These are phyloP conservation scores for Verruconis gallopava DNA, from an alignment of 2,329 filamentous ascomycete genomes.

Conservation along the genomic window DNA sequence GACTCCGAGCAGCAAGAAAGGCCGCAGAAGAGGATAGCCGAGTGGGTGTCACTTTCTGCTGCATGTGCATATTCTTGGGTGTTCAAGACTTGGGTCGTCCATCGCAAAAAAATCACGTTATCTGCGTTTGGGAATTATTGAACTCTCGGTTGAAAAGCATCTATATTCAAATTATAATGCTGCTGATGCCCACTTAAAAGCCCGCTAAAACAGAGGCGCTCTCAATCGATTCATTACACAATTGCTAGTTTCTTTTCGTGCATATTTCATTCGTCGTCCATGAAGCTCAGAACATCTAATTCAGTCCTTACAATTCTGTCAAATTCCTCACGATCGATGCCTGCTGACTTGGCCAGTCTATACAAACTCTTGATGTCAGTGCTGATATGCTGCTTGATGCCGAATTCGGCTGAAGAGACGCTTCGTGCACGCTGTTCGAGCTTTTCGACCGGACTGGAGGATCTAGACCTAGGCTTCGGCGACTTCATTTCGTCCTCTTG, in stretches of 20 bases:
- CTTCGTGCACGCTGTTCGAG: slow-evolving; percentile 43
- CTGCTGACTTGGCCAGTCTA: slow-evolving; percentile 53
- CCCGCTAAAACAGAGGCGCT: neutral
- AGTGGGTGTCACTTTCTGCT: too few species aligned
- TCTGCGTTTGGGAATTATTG: too few species aligned
- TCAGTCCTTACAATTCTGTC: slow-evolving; percentile 58
- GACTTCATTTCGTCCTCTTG: slow-evolving; percentile 16
- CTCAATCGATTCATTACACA: too few species aligned
- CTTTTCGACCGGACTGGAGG: slow-evolving; percentile 41
- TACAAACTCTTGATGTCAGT: slow-evolving; percentile 67
- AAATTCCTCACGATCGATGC: slow-evolving; percentile 65
- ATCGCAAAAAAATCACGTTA: too few species aligned
- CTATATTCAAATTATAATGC: too few species aligned
- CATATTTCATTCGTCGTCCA: slow-evolving; percentile 44
- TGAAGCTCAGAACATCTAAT: slow-evolving; percentile 54
- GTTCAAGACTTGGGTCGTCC: too few species aligned
- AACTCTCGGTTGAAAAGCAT: too few species aligned
- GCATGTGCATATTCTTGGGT: too few species aligned
- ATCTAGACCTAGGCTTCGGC: slow-evolving; percentile 30
- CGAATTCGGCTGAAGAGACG: slow-evolving; percentile 54
- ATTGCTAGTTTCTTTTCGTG: neutral
- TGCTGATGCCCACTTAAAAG: too few species aligned
- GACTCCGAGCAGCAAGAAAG: slow-evolving; percentile 18
- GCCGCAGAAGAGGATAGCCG: slow-evolving; percentile 16
- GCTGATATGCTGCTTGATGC: slow-evolving; percentile 66